Evolutionary conservation across 108 stramenopile genomes (phyloP).

Genomic region (Cyclotella distinguenda): DNA sequence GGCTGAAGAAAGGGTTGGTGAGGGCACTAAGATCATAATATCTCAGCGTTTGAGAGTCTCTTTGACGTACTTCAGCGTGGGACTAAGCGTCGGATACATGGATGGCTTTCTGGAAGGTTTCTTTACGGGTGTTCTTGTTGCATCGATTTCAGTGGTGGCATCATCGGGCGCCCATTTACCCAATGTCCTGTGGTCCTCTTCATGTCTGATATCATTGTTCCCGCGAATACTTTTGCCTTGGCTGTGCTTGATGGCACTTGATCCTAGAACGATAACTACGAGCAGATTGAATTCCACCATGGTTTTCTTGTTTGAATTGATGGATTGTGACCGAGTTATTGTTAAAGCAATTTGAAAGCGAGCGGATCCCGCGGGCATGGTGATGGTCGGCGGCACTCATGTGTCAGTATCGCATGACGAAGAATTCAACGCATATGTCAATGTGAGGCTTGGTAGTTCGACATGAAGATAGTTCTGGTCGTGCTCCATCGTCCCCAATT

Average conservation of each 20-base stretch:
- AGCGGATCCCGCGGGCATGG: not conserved
- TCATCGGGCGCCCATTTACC: slow-evolving; percentile 8
- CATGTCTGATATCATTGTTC: not conserved
- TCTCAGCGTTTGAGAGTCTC: no score
- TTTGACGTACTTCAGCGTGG: no score
- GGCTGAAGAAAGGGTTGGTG: no score
- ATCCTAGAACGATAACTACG: not conserved
- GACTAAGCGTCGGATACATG: no score
- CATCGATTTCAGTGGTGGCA: not conserved
- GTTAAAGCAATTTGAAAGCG: no score
- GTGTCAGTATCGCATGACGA: not conserved
- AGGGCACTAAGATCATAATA: no score
- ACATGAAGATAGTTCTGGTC: not conserved
- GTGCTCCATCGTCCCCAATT: slow-evolving; percentile 2
- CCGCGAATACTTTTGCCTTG: slow-evolving; percentile 2
- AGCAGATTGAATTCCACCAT: slow-evolving; percentile 3
- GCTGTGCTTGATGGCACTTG: not conserved
- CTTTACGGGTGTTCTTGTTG: no score
- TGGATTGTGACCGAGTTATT: not conserved
- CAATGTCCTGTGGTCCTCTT: not conserved
- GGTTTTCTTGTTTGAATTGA: not conserved
- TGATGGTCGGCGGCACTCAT: not conserved
- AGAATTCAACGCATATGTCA: not conserved
- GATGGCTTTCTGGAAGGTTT: no score
- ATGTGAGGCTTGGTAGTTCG: not conserved